phyloP scores from a whole-genome alignment of 2,329 filamentous ascomycete genomes.

The Penicillium capsulatum region DNA sequence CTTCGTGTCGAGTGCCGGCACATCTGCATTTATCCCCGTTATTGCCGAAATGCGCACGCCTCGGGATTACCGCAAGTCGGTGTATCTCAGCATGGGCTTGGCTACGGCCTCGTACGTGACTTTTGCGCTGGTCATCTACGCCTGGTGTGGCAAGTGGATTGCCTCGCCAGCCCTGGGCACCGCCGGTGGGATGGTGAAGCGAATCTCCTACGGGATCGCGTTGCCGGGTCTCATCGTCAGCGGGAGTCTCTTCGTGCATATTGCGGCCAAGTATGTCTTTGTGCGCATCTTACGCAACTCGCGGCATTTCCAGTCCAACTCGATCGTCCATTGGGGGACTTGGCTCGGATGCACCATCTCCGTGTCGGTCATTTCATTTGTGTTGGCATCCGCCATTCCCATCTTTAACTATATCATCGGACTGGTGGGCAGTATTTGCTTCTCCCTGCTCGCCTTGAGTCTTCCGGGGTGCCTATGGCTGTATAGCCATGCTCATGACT shows the following conservation, averaged over 20 bases:
- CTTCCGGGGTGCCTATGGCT: conserved; percentile 52
- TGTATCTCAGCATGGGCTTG: conserved; percentile 57
- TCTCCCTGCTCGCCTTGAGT: conserved; percentile 49
- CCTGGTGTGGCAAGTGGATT: conserved; percentile 60
- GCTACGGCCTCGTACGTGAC: conserved; percentile 56
- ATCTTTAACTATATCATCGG: conserved; percentile 53
- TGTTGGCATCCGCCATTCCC: conserved; percentile 53
- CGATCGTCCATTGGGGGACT: conserved; percentile 48
- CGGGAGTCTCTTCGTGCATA: conserved; percentile 44
- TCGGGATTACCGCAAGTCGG: conserved; percentile 56
- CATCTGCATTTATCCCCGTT: conserved; percentile 59
- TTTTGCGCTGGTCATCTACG: conserved; percentile 59
- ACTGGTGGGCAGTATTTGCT: conserved; percentile 49
- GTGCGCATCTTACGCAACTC: conserved; percentile 53
- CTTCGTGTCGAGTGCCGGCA: conserved; percentile 57
- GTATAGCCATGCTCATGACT: conserved; percentile 45
- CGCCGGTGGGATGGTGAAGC: conserved; percentile 58
- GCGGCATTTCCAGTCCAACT: conserved; percentile 51
- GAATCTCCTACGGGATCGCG: conserved; percentile 58
- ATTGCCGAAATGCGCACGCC: conserved; percentile 63
- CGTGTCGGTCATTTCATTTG: conserved; percentile 45
- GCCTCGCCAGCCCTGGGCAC: conserved; percentile 59
- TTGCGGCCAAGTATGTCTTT: conserved; percentile 53
- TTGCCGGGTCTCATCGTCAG: conserved; percentile 53
- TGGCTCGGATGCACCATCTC: conserved; percentile 49